A percentile compares a stretch with the other conserved stretches of the same genome.
Evolutionary conservation across 2,329 filamentous ascomycete genomes (phyloP).

Genomic region (Didymella segeticola): DNA sequence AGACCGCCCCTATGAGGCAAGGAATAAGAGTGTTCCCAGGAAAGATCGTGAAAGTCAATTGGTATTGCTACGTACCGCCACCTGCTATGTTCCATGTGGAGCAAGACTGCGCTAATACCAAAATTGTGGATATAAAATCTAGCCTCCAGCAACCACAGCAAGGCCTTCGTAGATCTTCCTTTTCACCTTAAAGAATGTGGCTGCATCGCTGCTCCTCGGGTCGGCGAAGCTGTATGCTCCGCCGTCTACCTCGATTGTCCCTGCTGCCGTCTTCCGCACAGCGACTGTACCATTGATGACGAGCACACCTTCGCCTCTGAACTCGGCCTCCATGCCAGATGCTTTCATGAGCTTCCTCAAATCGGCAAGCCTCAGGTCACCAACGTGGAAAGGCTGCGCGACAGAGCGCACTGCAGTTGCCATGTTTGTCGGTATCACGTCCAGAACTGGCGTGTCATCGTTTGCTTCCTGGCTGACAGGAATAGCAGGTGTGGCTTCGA

Average conservation of each 20-base stretch:
- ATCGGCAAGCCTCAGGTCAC: constrained; percentile 88
- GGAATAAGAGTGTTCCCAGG: not conserved
- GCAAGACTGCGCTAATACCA: not conserved
- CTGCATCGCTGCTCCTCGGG: constrained; percentile 58
- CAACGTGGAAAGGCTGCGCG: constrained; percentile 90
- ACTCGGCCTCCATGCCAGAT: constrained; percentile 84
- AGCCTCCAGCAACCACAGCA: constrained; percentile 83
- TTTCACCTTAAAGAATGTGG: constrained; percentile 85
- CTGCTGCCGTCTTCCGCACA: constrained; percentile 86
- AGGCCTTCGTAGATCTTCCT: constrained; percentile 91
- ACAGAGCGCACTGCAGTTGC: constrained; percentile 76
- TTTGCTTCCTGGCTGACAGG: constrained; percentile 56
- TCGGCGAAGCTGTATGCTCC: constrained; percentile 44
- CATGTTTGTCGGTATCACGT: constrained; percentile 66
- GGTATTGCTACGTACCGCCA: not conserved
- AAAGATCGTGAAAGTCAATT: not conserved
- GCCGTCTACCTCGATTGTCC: constrained; percentile 84
- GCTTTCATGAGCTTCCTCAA: constrained; percentile 82
- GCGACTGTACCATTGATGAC: constrained; percentile 88
- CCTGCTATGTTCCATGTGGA: not conserved
- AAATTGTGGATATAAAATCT: not conserved
- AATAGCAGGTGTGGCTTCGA: constrained; percentile 48
- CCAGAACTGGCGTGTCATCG: constrained; percentile 61
- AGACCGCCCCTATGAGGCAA: not conserved
- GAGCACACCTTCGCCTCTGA: constrained; percentile 89